These are phyloP conservation scores for Podospora pseudopauciseta DNA, from an alignment of 495 filamentous ascomycete species.

Conservation along the genomic window DNA sequence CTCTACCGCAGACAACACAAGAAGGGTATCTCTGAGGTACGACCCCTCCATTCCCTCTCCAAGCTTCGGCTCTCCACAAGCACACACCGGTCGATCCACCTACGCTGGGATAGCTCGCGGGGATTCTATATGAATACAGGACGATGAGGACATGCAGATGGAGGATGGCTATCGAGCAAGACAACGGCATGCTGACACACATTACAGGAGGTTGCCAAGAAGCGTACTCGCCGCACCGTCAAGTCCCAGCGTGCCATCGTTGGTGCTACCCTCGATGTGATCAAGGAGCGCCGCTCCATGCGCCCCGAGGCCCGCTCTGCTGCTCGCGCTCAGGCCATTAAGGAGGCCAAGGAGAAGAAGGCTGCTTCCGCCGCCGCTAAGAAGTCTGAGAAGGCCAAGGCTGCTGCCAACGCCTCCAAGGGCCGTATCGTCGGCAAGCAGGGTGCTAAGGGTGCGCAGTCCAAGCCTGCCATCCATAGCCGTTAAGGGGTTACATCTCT, in stretches of 20 bases:
- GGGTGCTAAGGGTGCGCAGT: conserved; percentile 84
- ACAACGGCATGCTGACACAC: conserved; percentile 42
- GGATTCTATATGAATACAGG: not conserved
- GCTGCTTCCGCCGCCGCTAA: conserved; percentile 77
- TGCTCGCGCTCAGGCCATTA: conserved; percentile 86
- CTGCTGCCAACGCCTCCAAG: conserved; percentile 65
- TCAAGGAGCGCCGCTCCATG: conserved; percentile 94
- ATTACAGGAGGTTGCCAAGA: conserved; percentile 95
- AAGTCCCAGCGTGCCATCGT: conserved; percentile 99
- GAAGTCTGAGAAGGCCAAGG: conserved; percentile 99
- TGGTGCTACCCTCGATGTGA: conserved; percentile 96
- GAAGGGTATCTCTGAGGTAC: conserved; percentile 99
- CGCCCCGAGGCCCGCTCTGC: conserved; percentile 93
- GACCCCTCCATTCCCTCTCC: conserved; percentile 25
- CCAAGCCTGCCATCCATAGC: conserved; percentile 81
- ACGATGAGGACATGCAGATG: not conserved
- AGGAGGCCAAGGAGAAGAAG: conserved; percentile 97
- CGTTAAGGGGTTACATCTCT: conserved; percentile 58
- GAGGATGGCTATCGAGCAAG: not conserved
- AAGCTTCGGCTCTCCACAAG: conserved; percentile 1
- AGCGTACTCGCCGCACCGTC: conserved; percentile 95
- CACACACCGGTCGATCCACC: conserved; percentile 4
- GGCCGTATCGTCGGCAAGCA: conserved; percentile 93
- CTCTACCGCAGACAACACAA: conserved; percentile 97
- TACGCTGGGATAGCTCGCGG: not conserved